Conservation (phyloP, 1,284 basidiomycete genomes). For the Ganoderma leucocontextum region DNA sequence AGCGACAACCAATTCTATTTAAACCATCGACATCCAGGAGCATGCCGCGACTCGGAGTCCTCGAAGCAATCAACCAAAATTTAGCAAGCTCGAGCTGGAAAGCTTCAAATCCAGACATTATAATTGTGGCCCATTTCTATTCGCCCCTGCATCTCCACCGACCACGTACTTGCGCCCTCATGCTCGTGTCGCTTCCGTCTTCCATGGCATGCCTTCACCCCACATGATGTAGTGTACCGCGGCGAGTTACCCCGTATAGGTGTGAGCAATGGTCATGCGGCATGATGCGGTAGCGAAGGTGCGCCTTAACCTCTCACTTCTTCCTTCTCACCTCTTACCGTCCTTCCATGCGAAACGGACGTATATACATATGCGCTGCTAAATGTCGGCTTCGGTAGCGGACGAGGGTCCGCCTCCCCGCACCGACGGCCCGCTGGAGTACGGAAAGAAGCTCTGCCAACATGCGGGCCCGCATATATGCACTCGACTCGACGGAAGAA, state of each 20-base stretch:
- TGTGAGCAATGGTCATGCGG: background rate
- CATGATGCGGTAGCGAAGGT: background rate
- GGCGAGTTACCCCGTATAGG: conserved; percentile 3
- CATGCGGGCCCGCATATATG: background rate
- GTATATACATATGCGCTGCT: background rate
- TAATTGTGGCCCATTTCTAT: background rate
- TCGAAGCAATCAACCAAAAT: background rate
- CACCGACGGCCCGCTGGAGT: background rate
- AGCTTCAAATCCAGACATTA: background rate
- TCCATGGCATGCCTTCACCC: background rate
- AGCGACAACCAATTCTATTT: background rate
- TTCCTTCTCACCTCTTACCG: background rate
- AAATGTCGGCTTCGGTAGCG: conserved; percentile 2
- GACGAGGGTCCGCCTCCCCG: background rate
- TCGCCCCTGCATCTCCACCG: background rate
- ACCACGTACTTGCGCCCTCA: background rate
- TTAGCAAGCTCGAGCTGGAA: background rate
- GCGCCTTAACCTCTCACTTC: background rate
- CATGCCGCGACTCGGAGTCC: background rate
- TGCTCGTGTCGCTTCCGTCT: background rate
- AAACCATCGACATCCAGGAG: background rate
- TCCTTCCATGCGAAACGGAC: background rate
- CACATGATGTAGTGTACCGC: background rate
- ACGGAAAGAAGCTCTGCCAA: background rate
- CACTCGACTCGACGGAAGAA: background rate